These are phyloP conservation scores for Fusarium albidum DNA, from an alignment of 2,329 filamentous ascomycete genomes.

Conservation along the genomic window DNA sequence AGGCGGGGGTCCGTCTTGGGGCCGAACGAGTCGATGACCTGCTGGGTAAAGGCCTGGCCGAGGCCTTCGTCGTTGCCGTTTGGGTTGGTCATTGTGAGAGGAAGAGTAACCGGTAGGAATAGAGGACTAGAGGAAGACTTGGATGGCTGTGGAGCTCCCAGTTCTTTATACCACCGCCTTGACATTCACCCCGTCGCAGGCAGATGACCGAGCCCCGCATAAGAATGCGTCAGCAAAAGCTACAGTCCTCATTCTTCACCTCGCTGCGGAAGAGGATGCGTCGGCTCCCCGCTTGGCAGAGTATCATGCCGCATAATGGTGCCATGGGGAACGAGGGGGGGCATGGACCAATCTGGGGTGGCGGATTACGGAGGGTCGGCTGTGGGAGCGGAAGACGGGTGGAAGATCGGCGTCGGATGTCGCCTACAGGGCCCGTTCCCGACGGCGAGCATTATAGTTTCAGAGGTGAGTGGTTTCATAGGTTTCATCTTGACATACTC, in stretches of 20 bases:
- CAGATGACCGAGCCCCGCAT: constrained; percentile 27
- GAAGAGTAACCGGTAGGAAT: background rate
- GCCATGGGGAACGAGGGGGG: constrained; percentile 13
- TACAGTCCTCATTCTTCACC: no score
- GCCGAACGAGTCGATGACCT: constrained; percentile 78
- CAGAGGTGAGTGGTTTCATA: no score
- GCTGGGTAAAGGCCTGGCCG: constrained; percentile 69
- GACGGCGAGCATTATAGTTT: no score
- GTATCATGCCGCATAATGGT: background rate
- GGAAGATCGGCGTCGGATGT: constrained; percentile 13
- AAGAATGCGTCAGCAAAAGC: constrained; percentile 14
- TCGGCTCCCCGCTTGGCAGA: constrained; percentile 10
- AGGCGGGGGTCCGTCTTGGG: constrained; percentile 74
- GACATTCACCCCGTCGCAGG: background rate
- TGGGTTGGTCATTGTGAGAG: constrained; percentile 41
- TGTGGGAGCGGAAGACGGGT: constrained; percentile 23
- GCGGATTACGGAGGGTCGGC: constrained; percentile 27
- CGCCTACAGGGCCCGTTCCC: constrained; percentile 10
- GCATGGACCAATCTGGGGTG: constrained; percentile 10
- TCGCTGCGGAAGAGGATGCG: background rate
- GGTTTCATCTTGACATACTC: no score
- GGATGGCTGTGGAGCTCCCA: constrained; percentile 14
- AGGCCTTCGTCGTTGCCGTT: constrained; percentile 33
- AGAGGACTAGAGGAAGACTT: no score
- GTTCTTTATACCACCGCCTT: constrained; percentile 6